Percentiles rank a stretch among this genome's conserved stretches.
phyloP scores from a whole-genome alignment of 1,284 basidiomycete genomes.

The Moesziomyces globuligerus region DNA sequence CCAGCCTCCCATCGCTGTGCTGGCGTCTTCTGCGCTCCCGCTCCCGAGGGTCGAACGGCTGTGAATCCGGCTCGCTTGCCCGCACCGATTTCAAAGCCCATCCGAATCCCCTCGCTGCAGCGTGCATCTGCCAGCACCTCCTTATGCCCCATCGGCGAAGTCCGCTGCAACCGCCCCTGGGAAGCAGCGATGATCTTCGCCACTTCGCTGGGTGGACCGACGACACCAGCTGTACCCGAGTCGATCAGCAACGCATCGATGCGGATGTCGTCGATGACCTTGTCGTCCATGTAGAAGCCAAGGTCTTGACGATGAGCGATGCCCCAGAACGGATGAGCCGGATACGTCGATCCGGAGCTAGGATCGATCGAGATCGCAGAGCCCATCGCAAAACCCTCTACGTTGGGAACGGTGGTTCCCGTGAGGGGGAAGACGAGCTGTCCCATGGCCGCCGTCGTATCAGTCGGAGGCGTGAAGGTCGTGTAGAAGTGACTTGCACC shows the following conservation, averaged over 20 bases:
- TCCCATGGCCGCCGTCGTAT: conserved; percentile 1
- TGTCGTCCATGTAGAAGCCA: conserved; percentile 5
- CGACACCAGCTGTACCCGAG: conserved; percentile 28
- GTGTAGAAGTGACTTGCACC: conserved; percentile 27
- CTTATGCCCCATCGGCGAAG: background rate
- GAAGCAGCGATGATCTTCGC: conserved; percentile 14
- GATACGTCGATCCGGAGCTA: conserved; percentile 13
- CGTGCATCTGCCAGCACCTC: conserved; percentile 5
- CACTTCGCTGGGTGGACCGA: conserved; percentile 27
- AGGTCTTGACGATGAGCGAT: conserved; percentile 30
- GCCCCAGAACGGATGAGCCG: conserved; percentile 25
- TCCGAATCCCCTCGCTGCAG: background rate
- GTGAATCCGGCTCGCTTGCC: background rate
- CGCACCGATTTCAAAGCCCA: conserved; percentile 18
- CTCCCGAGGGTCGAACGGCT: no score
- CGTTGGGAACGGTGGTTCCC: conserved; percentile 7
- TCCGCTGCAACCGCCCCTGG: background rate
- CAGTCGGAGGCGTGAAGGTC: background rate
- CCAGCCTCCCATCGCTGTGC: no score
- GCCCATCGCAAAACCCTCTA: background rate
- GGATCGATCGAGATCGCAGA: conserved; percentile 12
- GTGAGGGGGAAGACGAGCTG: conserved; percentile 30
- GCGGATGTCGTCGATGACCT: conserved; percentile 1
- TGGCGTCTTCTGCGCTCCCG: no score
- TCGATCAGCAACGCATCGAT: conserved; percentile 35